Evolutionary conservation across 305 asterid genomes (phyloP), one percentile per base, ranked within the genome.

Genomic region (Plantago coronopus): DNA sequence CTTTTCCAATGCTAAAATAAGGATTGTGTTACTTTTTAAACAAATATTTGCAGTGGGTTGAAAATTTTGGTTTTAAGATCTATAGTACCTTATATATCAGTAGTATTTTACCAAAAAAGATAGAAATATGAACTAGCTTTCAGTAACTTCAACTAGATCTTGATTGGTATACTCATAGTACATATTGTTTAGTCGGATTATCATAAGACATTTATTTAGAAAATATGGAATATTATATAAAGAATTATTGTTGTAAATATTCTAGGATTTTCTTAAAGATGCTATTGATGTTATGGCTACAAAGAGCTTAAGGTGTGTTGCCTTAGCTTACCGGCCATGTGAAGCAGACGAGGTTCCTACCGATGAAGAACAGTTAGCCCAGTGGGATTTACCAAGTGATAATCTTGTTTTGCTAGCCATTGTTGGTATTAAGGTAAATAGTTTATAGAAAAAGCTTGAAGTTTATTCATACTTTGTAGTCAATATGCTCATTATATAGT

Each of bases 271-370:
- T 72, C 76, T 89, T 49, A 75, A 70, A 74, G 82, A 78, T 59
- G 91, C 94, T 59, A 86, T 91, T 62, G 88, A 82, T 74, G 66
- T 54, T 61, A 86, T 91, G 98, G 98, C 98, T 38, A 80, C 85
- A 65, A 91, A 63, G 76, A 89, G 95, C 79, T 81, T 91, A 85
- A 80, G 98, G 76, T 91, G 98, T 38, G 97, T 91, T 67, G 97
- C 97, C 64, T 60, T 91, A 64, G 97, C 97, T 62, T 91, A 91
- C 73, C 79, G 67, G 74, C 74, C 78, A 65, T 81, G 82, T 50
- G 88, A 75, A 67, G 66, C 73, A 23, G 79, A 77, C 38, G 63
- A 76, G 64, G 80, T 91, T 72, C 97, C 98, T 2, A 82, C 89
- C 27, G 91, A 78, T 70, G 91, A 71, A 80, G 91, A 80, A 49